phyloP scores from a whole-genome alignment of 495 filamentous ascomycete species.

The Xylaria intraflava region DNA sequence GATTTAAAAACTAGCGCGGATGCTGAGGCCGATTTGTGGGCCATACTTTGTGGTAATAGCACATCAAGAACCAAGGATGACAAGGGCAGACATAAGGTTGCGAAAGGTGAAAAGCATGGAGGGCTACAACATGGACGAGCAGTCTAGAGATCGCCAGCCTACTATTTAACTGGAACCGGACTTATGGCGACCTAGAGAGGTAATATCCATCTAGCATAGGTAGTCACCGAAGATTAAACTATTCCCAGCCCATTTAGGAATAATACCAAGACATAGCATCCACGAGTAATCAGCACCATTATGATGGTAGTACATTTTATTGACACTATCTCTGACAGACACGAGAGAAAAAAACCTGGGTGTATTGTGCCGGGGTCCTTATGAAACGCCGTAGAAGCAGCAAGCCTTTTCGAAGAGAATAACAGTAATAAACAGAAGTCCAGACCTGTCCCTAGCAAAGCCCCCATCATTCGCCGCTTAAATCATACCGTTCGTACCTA shows the following conservation, averaged over 20 bases:
- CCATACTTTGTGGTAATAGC: constrained; percentile 29
- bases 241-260: not conserved
- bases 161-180: not conserved
- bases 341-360: not conserved
- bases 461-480: constrained; percentile 3
- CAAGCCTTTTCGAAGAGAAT: not conserved
- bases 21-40: constrained; percentile 56
- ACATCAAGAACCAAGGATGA: not conserved
- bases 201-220: not conserved
- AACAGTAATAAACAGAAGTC: not conserved
- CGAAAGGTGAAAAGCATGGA: not conserved
- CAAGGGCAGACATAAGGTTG: not conserved
- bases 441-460: not conserved
- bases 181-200: too few relatives aligned
- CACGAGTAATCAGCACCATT: not conserved
- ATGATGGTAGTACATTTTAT: constrained; percentile 9
- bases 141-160: not conserved
- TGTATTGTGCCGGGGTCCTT: constrained; percentile 3
- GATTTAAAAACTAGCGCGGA: constrained; percentile 44
- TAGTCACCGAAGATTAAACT: too few relatives aligned
- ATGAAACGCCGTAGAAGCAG: constrained; percentile 9
- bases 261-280: too few relatives aligned
- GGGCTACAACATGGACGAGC: not conserved
- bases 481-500: not conserved
- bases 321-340: not conserved